Percentiles rank a stretch among this genome's conserved stretches.
phyloP scores from a whole-genome alignment of 2,329 filamentous ascomycete species.

The Claviceps cyperi region DNA sequence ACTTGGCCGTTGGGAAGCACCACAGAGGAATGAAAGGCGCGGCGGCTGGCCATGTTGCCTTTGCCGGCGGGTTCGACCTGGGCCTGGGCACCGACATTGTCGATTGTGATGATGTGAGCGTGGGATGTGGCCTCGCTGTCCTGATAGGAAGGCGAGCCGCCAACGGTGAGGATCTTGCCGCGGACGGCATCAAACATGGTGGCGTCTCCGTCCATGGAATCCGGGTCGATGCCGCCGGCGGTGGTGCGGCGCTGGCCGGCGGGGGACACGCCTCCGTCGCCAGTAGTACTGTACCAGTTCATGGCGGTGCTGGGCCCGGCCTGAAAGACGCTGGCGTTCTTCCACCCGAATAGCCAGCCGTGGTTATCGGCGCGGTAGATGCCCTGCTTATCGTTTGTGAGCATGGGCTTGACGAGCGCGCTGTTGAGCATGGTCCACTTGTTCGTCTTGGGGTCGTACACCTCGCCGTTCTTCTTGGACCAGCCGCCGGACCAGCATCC shows the following conservation, averaged over 20 bases:
- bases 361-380: slow-evolving; percentile 27
- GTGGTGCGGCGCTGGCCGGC: slow-evolving; percentile 23
- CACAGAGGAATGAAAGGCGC: slow-evolving; percentile 31
- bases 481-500: slow-evolving; percentile 35
- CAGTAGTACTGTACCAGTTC: slow-evolving; percentile 42
- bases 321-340: slow-evolving; percentile 13
- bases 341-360: slow-evolving; percentile 9
- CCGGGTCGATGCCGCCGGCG: slow-evolving; percentile 23
- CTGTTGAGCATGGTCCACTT: slow-evolving; percentile 31
- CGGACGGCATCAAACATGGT: slow-evolving; percentile 45
- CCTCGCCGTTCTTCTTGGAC: slow-evolving; percentile 40
- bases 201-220: slow-evolving; percentile 39
- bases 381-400: slow-evolving; percentile 34
- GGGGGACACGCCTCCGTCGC: slow-evolving; percentile 22
- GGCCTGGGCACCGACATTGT: slow-evolving; percentile 7
- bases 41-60: slow-evolving; percentile 19
- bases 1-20: slow-evolving; percentile 33
- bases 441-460: slow-evolving; percentile 30
- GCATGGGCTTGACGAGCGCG: slow-evolving; percentile 30
- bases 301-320: slow-evolving; percentile 11
- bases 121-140: slow-evolving; percentile 25
- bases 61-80: slow-evolving; percentile 5
- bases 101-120: slow-evolving; percentile 24
- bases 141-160: slow-evolving; percentile 33
- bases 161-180: slow-evolving; percentile 40